phyloP scores from a whole-genome alignment of 495 filamentous ascomycete species.

The Penicillium lagena region DNA sequence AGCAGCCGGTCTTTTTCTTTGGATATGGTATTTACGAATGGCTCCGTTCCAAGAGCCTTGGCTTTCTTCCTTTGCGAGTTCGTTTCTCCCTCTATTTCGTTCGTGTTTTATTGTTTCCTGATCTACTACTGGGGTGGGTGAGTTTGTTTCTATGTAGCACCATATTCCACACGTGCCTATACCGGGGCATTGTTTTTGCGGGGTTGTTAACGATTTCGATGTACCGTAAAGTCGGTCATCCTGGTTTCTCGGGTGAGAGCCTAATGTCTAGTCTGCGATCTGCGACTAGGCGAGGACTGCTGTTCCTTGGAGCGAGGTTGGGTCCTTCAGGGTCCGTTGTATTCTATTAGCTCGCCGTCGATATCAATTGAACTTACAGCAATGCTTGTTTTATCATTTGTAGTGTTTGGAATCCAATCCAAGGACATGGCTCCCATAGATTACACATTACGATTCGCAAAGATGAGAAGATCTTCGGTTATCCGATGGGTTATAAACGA shows the following conservation, averaged over 20 bases:
- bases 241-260: no score
- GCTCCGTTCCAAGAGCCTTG: constrained; percentile 3
- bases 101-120: constrained; percentile 2
- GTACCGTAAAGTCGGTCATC: neutral
- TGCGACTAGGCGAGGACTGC: no score
- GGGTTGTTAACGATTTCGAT: constrained; percentile 27
- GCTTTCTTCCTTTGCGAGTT: neutral
- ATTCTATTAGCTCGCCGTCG: constrained; percentile 9
- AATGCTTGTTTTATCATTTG: neutral
- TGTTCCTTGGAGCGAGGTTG: constrained; percentile 1
- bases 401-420: neutral
- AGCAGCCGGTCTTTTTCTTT: neutral
- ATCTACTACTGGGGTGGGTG: constrained; percentile 12
- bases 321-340: constrained; percentile 8
- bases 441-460: no score
- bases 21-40: constrained; percentile 11
- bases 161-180: constrained; percentile 11
- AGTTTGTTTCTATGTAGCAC: constrained; percentile 28
- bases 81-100: neutral
- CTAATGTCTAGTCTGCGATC: no score
- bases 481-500: no score
- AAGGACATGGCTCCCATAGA: constrained; percentile 17
- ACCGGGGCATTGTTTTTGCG: constrained; percentile 7
- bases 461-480: no score
- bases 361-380: constrained; percentile 6